Conservation (phyloP, 164 flowering plant species). For the Aristolochia fimbriata region DNA sequence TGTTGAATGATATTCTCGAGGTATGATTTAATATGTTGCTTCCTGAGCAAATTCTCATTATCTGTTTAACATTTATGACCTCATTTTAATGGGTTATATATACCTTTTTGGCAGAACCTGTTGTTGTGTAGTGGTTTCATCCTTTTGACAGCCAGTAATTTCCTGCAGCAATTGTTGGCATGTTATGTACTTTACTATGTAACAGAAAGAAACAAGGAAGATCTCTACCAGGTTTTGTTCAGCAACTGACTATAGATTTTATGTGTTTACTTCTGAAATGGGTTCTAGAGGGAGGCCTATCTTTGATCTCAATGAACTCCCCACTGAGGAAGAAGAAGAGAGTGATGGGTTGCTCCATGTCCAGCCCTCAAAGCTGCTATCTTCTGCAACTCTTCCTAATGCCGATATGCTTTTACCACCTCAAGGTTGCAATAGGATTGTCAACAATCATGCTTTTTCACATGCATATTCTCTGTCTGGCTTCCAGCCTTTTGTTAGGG, state of each 20-base stretch:
- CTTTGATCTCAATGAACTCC: slow-evolving; percentile 95
- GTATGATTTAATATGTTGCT: too few relatives aligned
- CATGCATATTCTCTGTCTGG: slow-evolving; percentile 87
- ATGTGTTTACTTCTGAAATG: slow-evolving; percentile 68
- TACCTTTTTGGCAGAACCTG: too few relatives aligned
- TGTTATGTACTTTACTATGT: slow-evolving; percentile 20
- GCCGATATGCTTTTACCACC: slow-evolving; percentile 33
- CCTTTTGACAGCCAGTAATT: too few relatives aligned
- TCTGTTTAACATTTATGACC: too few relatives aligned
- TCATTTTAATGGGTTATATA: too few relatives aligned
- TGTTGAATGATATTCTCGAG: too few relatives aligned
- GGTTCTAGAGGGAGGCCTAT: slow-evolving; percentile 71
- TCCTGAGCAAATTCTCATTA: too few relatives aligned
- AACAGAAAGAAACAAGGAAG: slow-evolving; percentile 14
- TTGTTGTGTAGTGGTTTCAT: too few relatives aligned
- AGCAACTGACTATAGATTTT: slow-evolving; percentile 25
- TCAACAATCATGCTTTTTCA: slow-evolving; percentile 56
- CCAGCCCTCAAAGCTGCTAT: slow-evolving; percentile 61
- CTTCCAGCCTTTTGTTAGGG: slow-evolving; percentile 77
- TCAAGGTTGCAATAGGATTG: slow-evolving; percentile 27
- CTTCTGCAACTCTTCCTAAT: slow-evolving; percentile 31
- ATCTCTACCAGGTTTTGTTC: slow-evolving; percentile 6
- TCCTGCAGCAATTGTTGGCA: slow-evolving; percentile 13
- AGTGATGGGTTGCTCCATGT: slow-evolving; percentile 21
- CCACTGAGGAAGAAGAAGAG: slow-evolving; percentile 65